Conservation (phyloP, 805 yeast species). For the Ogataea chonburiensis region DNA sequence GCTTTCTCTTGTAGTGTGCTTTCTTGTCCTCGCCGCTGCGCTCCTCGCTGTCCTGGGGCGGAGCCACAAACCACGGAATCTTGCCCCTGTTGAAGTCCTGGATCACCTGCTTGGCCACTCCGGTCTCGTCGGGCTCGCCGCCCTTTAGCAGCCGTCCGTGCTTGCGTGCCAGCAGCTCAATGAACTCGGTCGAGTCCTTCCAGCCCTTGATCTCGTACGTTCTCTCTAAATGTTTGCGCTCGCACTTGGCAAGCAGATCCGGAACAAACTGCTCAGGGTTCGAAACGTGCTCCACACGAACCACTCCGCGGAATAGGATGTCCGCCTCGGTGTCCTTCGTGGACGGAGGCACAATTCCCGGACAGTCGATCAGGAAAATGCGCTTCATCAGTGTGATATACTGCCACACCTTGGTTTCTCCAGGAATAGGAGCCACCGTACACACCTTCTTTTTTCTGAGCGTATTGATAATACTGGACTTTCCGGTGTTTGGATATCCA, state of each 20-base stretch:
- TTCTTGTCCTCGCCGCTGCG: slow-evolving; percentile 58
- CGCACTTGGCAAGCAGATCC: slow-evolving; percentile 79
- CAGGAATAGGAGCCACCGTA: slow-evolving; percentile 97
- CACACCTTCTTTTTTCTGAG: slow-evolving; percentile 94
- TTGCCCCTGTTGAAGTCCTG: slow-evolving; percentile 96
- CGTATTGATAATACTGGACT: slow-evolving; percentile 92
- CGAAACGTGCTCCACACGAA: slow-evolving; percentile 96
- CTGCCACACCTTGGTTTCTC: slow-evolving; percentile 99
- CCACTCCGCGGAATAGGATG: slow-evolving; percentile 93
- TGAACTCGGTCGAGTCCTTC: slow-evolving; percentile 73
- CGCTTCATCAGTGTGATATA: slow-evolving; percentile 96
- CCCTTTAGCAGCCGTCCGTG: slow-evolving; percentile 92
- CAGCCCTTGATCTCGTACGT: slow-evolving; percentile 95
- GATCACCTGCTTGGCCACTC: slow-evolving; percentile 85
- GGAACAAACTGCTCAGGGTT: slow-evolving; percentile 95
- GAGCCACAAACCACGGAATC: slow-evolving; percentile 96
- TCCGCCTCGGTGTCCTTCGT: slow-evolving; percentile 86
- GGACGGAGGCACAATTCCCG: slow-evolving; percentile 98
- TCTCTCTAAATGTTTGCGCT: slow-evolving; percentile 86
- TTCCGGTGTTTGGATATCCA: slow-evolving; percentile 98
- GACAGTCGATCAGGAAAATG: slow-evolving; percentile 94
- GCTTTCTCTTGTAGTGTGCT: slow-evolving; percentile 51
- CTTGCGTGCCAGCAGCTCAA: slow-evolving; percentile 88
- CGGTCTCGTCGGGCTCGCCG: slow-evolving; percentile 95
- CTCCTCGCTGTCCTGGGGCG: slow-evolving; percentile 70